Percentiles rank a stretch among this genome's conserved stretches.
phyloP scores from a whole-genome alignment of 2,329 filamentous ascomycete genomes.

The Emmonsia crescens region DNA sequence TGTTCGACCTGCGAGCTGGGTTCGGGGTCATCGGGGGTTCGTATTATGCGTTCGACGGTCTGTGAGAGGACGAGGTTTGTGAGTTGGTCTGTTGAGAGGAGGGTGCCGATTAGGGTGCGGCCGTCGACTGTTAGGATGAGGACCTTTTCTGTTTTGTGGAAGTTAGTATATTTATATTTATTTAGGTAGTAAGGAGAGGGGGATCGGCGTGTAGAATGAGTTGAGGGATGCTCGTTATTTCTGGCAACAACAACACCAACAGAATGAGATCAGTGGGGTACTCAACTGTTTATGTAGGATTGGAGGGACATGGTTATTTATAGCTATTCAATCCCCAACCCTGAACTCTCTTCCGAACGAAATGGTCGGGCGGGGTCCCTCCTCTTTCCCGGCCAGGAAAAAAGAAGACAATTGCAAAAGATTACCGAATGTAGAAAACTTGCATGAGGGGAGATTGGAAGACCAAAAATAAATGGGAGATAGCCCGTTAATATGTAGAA shows the following conservation, averaged over 20 bases:
- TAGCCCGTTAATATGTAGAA: neutral
- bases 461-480: neutral
- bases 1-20: constrained; percentile 69
- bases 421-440: neutral
- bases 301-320: constrained; percentile 40
- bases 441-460: neutral
- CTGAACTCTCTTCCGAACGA: neutral
- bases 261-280: neutral
- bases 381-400: neutral
- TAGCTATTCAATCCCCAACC: neutral
- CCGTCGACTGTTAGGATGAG: constrained; percentile 87
- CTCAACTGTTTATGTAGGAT: constrained; percentile 42
- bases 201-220: neutral
- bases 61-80: constrained; percentile 84
- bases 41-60: constrained; percentile 82
- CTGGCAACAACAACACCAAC: neutral
- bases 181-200: constrained; percentile 10
- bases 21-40: constrained; percentile 70
- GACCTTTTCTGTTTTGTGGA: constrained; percentile 60
- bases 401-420: neutral
- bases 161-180: neutral
- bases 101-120: constrained; percentile 69
- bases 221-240: neutral
- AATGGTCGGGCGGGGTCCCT: neutral
- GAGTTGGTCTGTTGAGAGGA: constrained; percentile 77